Evolutionary conservation across 257 asterid genomes (phyloP).

Genomic region (Solanum rostratum): DNA sequence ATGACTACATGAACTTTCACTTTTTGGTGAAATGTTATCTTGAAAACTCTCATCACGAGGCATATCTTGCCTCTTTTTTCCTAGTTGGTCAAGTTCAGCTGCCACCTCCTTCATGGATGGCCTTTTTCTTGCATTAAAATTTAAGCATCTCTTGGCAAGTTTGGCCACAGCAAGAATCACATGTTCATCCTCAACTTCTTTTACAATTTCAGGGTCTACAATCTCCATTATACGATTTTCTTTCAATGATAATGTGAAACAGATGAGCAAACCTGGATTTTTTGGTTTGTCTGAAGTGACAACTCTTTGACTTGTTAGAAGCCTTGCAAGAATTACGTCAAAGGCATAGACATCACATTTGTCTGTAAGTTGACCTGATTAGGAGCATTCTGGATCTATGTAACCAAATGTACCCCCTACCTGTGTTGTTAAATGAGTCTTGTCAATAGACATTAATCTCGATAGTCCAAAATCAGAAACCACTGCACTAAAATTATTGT

Average conservation of each 20-base stretch:
- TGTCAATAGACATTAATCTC: conserved; percentile 17
- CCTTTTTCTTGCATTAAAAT: conserved; percentile 11
- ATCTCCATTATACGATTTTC: conserved; percentile 6
- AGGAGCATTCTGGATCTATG: conserved; percentile 30
- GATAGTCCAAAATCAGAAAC: conserved; percentile 30
- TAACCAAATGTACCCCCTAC: conserved; percentile 34
- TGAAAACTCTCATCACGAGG: not conserved
- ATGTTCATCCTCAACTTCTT: conserved; percentile 9
- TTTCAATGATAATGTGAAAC: conserved; percentile 10
- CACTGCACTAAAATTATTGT: conserved; percentile 21
- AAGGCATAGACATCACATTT: conserved; percentile 33
- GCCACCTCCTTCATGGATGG: conserved; percentile 26
- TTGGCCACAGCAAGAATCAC: conserved; percentile 10
- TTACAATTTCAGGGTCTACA: conserved; percentile 1
- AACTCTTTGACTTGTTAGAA: conserved; percentile 20
- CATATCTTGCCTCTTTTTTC: not conserved
- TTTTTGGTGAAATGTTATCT: not conserved
- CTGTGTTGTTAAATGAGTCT: not conserved
- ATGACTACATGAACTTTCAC: not conserved
- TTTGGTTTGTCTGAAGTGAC: not conserved
- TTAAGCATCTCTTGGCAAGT: conserved; percentile 2
- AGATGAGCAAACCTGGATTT: conserved; percentile 12
- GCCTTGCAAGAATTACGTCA: conserved; percentile 29
- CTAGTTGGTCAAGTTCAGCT: conserved; percentile 18
- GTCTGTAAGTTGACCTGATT: conserved; percentile 24